Base-by-base conservation (phyloP, 371 early-diverging fungal species). In the Mucor saturninus region DNA sequence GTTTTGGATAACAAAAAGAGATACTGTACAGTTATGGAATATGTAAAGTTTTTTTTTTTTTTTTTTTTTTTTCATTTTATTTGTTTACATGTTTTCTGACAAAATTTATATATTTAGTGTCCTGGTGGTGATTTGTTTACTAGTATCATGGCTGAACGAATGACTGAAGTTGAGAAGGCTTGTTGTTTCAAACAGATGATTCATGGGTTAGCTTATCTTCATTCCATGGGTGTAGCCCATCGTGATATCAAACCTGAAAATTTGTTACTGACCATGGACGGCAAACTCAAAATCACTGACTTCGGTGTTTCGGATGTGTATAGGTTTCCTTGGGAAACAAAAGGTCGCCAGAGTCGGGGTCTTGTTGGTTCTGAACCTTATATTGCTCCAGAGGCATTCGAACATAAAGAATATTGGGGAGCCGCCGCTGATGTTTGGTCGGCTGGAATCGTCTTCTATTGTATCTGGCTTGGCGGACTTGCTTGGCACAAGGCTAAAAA, bases 11-110 rank as follows among this genome's bases (percentile, higher is more conserved):
- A 91, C 61, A 89, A 91, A 62, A 85, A 86, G 39, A 83, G 90
- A 61, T 97, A 97, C 93, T 97, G 97, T 79, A 93, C 93, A 59
- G 96, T 98, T 11, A 98, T 98, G 98, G 95, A 93, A 79, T 81
- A 81, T 64, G 59, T 59, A 59, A 59, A 30, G 56, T 56, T 31
- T 56, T 13, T 21, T 31, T 56, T 13, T 56, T 31, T 56, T 13
- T 21, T 31, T 56, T 13, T 14, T n/a, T 2, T 1, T 42, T 42
- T 42, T 42, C 6, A 9, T 58, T 26, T 32, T 49, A 30, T 58
- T 46, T 49, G 28, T 49, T 46, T 58, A 49, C 31, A 38, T 26
- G 26, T 26, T 48, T 15, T 49, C 48, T 46, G 43, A 46, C 48
- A 49, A 38, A 13, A 29, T 11, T 50, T 50, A 6, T 50, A 30